Percentiles rank a stretch among this genome's conserved stretches.
Conservation (phyloP, 192 early-diverging fungal species). For the Gamsiella multidivaricata region DNA sequence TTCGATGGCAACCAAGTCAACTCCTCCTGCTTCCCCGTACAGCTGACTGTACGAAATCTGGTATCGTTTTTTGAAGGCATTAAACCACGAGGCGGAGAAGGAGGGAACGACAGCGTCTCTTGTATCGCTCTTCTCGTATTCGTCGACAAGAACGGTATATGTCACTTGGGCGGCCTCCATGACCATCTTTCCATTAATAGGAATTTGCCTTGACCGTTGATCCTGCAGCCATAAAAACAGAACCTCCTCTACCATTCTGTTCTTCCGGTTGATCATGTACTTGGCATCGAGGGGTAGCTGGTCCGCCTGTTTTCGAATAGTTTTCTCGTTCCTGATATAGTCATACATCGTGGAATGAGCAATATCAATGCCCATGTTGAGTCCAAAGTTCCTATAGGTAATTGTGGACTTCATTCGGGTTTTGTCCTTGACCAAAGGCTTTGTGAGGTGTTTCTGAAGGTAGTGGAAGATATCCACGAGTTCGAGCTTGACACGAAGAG, state of each 20-base stretch:
- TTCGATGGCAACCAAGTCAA: conserved; percentile 7
- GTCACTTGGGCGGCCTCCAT: not conserved
- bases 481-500: conserved; percentile 3
- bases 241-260: not conserved
- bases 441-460: not conserved
- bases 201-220: not conserved
- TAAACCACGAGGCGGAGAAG: conserved; percentile 12
- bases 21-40: conserved; percentile 3
- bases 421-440: too few relatives aligned
- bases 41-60: conserved; percentile 4
- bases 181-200: not conserved
- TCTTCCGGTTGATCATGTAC: not conserved
- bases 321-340: too few relatives aligned
- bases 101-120: not conserved
- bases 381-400: not conserved
- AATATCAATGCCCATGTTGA: not conserved
- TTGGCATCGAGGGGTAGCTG: too few relatives aligned
- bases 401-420: too few relatives aligned
- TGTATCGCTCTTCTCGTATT: too few relatives aligned
- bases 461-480: conserved; percentile 11
- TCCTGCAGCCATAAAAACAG: not conserved
- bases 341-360: too few relatives aligned
- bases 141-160: not conserved
- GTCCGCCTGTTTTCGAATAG: too few relatives aligned
- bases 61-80: conserved; percentile 12